Percentiles rank a stretch among this genome's conserved stretches.
These are phyloP conservation scores for Cucurbita moschata DNA, from an alignment of 306 rosid genomes.

Conservation along the genomic window DNA sequence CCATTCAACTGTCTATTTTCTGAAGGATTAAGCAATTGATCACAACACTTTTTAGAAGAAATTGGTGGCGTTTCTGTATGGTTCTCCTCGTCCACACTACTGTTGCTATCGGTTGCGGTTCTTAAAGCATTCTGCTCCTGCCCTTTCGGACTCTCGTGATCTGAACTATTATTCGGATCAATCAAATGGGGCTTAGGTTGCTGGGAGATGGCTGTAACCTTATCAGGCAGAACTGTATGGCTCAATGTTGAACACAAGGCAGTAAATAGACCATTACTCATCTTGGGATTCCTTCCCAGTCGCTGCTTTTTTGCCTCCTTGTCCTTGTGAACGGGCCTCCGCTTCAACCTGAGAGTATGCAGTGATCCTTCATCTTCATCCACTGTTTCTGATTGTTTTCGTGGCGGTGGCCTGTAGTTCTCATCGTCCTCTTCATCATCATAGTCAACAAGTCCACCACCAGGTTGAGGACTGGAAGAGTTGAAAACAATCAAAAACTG, in stretches of 20 bases:
- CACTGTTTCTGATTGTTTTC: slow-evolving; percentile 44
- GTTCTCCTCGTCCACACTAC: slow-evolving; percentile 25
- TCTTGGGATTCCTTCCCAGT: slow-evolving; percentile 37
- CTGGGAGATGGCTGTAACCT: slow-evolving; percentile 29
- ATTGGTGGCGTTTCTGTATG: slow-evolving; percentile 39
- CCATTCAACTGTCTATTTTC: slow-evolving; percentile 52
- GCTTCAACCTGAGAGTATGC: slow-evolving; percentile 64
- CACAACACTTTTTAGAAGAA: slow-evolving; percentile 47
- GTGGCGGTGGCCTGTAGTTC: slow-evolving; percentile 78
- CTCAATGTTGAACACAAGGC: slow-evolving; percentile 63
- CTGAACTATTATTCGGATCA: slow-evolving; percentile 31
- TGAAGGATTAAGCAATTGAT: slow-evolving; percentile 31
- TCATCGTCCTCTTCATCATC: slow-evolving; percentile 93
- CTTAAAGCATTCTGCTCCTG: slow-evolving; percentile 25
- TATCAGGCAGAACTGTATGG: slow-evolving; percentile 61
- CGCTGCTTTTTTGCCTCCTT: slow-evolving; percentile 59
- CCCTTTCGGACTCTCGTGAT: slow-evolving; percentile 26
- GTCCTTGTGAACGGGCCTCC: slow-evolving; percentile 47
- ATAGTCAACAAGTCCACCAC: slow-evolving; percentile 84
- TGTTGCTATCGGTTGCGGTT: slow-evolving; percentile 23
- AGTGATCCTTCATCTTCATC: slow-evolving; percentile 70
- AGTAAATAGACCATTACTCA: slow-evolving; percentile 62
- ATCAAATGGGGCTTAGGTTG: slow-evolving; percentile 15
- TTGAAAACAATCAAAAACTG: not conserved
- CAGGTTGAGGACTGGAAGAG: slow-evolving; percentile 45